Percentiles rank a stretch among this genome's conserved stretches.
These are phyloP conservation scores for Schizosaccharomyces pombe DNA, from an alignment of 805 yeast genomes.

Conservation along the genomic window DNA sequence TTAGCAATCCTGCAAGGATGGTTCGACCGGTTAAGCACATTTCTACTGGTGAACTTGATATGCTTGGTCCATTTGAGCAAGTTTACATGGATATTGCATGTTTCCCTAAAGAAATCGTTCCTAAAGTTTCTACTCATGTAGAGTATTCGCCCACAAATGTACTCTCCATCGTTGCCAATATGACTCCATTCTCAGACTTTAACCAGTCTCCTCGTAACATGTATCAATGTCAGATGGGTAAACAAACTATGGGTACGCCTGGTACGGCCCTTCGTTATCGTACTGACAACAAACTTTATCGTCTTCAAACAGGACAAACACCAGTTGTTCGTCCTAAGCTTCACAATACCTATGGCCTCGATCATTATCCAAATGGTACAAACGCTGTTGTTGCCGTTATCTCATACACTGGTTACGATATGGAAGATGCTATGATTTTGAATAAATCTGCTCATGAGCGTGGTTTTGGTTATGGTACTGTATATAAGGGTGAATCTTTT, in stretches of 20 bases:
- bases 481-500: conserved; percentile 79
- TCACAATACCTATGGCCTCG: conserved; percentile 93
- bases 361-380: conserved; percentile 92
- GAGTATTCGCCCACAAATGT: conserved; percentile 90
- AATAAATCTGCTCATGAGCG: conserved; percentile 94
- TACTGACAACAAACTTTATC: conserved; percentile 82
- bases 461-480: conserved; percentile 94
- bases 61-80: conserved; percentile 94
- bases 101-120: conserved; percentile 70
- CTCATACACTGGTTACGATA: conserved; percentile 96
- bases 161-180: conserved; percentile 77
- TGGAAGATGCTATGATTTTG: conserved; percentile 98
- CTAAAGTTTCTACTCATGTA: conserved; percentile 67
- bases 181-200: conserved; percentile 95
- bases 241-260: conserved; percentile 99
- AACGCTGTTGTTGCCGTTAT: conserved; percentile 97
- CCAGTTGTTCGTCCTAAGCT: conserved; percentile 86
- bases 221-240: conserved; percentile 99
- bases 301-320: conserved; percentile 85
- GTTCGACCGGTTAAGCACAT: conserved; percentile 83
- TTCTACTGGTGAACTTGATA: conserved; percentile 61
- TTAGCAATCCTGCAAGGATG: conserved; percentile 87
- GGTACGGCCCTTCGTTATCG: conserved; percentile 85
- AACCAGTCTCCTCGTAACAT: conserved; percentile 98
- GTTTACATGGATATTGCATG: conserved; percentile 92